Base-by-base conservation (phyloP, 768 basidiomycete species). In the Lactarius vividus region DNA sequence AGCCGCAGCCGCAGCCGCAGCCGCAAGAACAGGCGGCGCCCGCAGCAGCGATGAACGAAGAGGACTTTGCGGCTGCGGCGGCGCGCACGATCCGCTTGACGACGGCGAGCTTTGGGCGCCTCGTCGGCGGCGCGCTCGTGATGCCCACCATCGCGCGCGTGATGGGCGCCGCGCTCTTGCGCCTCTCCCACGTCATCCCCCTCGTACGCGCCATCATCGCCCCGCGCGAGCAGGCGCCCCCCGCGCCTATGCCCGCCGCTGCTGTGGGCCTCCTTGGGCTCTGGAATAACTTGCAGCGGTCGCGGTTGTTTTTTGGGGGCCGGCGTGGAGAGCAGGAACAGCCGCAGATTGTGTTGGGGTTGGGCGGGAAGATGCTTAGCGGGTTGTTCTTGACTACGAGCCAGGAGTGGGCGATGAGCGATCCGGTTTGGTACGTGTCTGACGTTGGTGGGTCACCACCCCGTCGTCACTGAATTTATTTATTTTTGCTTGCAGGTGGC, bases 111-210 rank as follows among this genome's bases (percentile, higher is more conserved):
- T 72, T 91, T 4, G 90, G 89, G 1, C 83, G 89, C 15, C 77
- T 84, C 70, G 75, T 92, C 56, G 88, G 86, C 26, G 89, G 90
- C 4, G 88, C 90, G 0, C 76, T 92, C 20, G 76, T 88, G 64
- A 79, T 89, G 59, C 91, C 91, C 0, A 81, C 82, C 9, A 84
- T 92, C 69, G 82, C 91, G 26, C 84, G 77, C 56, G 70, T 79
- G 55, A 89, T 90, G 88, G 91, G 91, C 0, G 71, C 76, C 11
- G 68, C 89, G 16, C 79, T 92, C 3, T 76, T 84, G 44, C 79
- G 79, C 28, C 72, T 89, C 4, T 85, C 90, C 28, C 79, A 74
- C 61, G 77, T 77, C 63, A 82, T 83, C 5, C 44, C 69, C 1
- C 64, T 75, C 23, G 70, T 80, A 3, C 72, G 76, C 16, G 75